These are phyloP conservation scores for Prunus armeniaca DNA, from an alignment of 306 rosid species.

Conservation along the genomic window DNA sequence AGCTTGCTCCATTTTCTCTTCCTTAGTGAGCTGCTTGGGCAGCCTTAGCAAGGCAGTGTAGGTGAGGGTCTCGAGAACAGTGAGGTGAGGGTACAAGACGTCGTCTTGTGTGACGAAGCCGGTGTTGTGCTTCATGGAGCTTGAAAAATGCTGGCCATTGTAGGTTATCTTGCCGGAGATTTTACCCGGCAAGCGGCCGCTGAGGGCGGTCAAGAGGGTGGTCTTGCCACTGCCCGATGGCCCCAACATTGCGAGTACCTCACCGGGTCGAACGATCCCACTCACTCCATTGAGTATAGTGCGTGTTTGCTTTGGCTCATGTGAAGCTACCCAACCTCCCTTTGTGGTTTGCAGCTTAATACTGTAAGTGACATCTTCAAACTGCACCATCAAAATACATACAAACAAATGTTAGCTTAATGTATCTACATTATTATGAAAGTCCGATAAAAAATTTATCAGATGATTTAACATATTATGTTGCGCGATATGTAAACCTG, in stretches of 20 bases:
- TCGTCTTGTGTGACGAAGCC: conserved; percentile 86
- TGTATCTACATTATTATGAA: background rate
- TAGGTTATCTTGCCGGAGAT: conserved; percentile 65
- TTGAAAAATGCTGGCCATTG: conserved; percentile 53
- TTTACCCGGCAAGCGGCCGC: conserved; percentile 59
- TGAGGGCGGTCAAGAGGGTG: conserved; percentile 67
- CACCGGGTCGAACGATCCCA: conserved; percentile 68
- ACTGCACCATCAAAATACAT: conserved; percentile 36
- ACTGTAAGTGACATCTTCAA: conserved; percentile 65
- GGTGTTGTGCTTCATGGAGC: conserved; percentile 49
- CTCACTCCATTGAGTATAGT: conserved; percentile 51
- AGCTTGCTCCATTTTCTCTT: conserved; percentile 58
- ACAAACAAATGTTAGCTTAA: background rate
- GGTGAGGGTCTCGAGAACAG: conserved; percentile 66
- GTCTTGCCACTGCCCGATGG: conserved; percentile 96
- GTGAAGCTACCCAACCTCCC: conserved; percentile 27
- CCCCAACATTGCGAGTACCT: conserved; percentile 82
- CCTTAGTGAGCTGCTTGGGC: conserved; percentile 45
- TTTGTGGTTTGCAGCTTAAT: conserved; percentile 32
- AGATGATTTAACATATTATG: background rate
- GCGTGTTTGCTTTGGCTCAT: conserved; percentile 41
- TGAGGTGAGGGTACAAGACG: conserved; percentile 76
- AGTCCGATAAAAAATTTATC: background rate
- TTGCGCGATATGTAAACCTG: background rate
- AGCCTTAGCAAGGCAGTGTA: conserved; percentile 64